Evolutionary conservation across 148 eudicot species (phyloP), one percentile per base, ranked within the genome.

Genomic region (Gaultheria prostrata): DNA sequence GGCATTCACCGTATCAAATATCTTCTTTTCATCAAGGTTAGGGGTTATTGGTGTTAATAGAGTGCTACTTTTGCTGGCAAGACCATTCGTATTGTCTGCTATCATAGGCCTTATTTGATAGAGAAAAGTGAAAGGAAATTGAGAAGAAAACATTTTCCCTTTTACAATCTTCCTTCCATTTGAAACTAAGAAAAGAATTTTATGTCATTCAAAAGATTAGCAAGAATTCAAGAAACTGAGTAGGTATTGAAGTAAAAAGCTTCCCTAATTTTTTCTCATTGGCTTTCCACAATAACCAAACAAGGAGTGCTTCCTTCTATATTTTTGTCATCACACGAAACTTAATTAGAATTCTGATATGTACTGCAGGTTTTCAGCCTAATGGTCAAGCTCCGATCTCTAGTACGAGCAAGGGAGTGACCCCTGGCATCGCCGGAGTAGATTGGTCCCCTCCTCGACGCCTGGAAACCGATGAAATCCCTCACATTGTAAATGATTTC

Each of bases 331-430:
- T 21, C 30, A 24, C 24, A 63, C 26, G 32, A 10, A n/a, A 63
- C 70, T 63, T 30, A 63, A 61, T 24, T 63, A 30, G 70, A 24
- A n/a, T 30, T 24, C 32, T 63, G 5, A 21, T 26, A 1, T 10
- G 17, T 51, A 32, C 71, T 80, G 24, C 80, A 88, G 88, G 15
- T 17, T 82, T 77, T 57, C 90, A 86, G 73, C 90, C 90, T 0
- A 86, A 86, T 50, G 86, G 86, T 18, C 78, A 86, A 56, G 88
- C 86, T 79, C 90, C 90, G 6, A 50, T 88, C 30, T 88, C 90
- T 13, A 72, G 78, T 12, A 85, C 83, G 0, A 72, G 86, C 81
- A 88, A 86, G 78, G 83, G 77, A 72, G 24, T 86, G 3, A 76
- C 88, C 13, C 83, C 88, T 33, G 77, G 90, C 76, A 30, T 54